A percentile compares a stretch with the other conserved stretches of the same genome.
These are phyloP conservation scores for Tulasnella sp. DNA, from an alignment of 768 basidiomycete genomes.

Conservation along the genomic window DNA sequence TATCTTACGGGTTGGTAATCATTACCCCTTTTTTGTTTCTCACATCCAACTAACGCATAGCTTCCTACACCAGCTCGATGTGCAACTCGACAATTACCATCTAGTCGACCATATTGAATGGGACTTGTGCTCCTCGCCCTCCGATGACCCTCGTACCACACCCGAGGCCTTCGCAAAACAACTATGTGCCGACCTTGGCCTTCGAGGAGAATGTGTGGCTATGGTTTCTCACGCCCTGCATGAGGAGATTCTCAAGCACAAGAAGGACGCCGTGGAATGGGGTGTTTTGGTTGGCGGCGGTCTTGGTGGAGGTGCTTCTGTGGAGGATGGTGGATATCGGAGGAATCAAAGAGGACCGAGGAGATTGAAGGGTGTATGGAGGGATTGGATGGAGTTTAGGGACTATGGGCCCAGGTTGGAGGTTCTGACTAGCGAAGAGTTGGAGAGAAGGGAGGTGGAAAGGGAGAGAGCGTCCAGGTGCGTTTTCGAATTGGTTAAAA, in stretches of 20 bases:
- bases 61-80: conserved; percentile 64
- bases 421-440: conserved; percentile 78
- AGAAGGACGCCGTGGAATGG: conserved; percentile 90
- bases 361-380: conserved; percentile 76
- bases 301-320: conserved; percentile 38
- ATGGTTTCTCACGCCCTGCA: conserved; percentile 88
- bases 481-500: conserved; percentile 21
- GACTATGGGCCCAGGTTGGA: conserved; percentile 85
- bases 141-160: conserved; percentile 30
- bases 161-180: conserved; percentile 74
- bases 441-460: conserved; percentile 81
- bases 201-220: conserved; percentile 78
- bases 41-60: conserved; percentile 14
- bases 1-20: conserved; percentile 55
- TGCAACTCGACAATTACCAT: conserved; percentile 87
- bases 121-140: conserved; percentile 78
- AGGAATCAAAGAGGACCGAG: conserved; percentile 51
- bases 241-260: conserved; percentile 91
- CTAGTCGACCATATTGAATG: conserved; percentile 95
- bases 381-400: conserved; percentile 88
- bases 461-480: conserved; percentile 71
- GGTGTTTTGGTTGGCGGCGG: conserved; percentile 67
- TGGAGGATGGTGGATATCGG: conserved; percentile 68
- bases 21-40: conserved; percentile 5
- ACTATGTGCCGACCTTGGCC: conserved; percentile 76